Evolutionary conservation across 202 grass and related monocot genomes (phyloP), one percentile per base, ranked within the genome.

Genomic region (Dendrocalamus latiflorus): DNA sequence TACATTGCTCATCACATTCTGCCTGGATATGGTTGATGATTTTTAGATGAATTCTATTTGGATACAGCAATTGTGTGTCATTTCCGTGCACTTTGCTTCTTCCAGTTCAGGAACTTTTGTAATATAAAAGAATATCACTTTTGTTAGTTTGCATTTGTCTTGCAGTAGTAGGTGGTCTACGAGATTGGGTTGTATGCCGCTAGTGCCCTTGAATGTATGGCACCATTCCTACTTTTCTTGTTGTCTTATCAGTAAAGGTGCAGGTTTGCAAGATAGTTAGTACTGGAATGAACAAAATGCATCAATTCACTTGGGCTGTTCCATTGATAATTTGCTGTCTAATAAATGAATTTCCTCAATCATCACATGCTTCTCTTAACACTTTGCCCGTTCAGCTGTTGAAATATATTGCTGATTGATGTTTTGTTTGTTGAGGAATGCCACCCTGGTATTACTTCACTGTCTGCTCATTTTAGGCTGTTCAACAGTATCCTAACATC

Each of bases 401-500:
- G 22, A 73, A 17, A 79, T 88, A 51, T 61, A 51, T 50, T 41
- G 68, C 13, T 59, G 24, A 33, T 89, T 70, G 69, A 47, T 85
- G 34, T 24, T 74, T 18, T 49, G 21, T 65, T 57, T 69, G 55
- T 33, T 65, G 39, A 65, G 55, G 47, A 76, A 65, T 81, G 20
- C 33, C 15, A 26, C 55, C 22, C 62, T 71, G 28, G 1, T 56
- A 15, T 78, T 72, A 58, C 37, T 72, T 77, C 22, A 37, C 37
- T 51, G 5, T 69, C 72, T 49, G 54, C 15, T 59, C 51, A 86
- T 61, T 44, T 72, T 55, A 37, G 38, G 15, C 42, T 84, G 42
- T 60, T 65, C 6, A 38, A 88, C 39, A 73, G 13, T 21, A 44
- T 21, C 41, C 47, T 87, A 85, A 91, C 62, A 65, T 69, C 43